A percentile compares a stretch with the other conserved stretches of the same genome.
Conservation (phyloP, 257 asterid species). For the Rhazya stricta region DNA sequence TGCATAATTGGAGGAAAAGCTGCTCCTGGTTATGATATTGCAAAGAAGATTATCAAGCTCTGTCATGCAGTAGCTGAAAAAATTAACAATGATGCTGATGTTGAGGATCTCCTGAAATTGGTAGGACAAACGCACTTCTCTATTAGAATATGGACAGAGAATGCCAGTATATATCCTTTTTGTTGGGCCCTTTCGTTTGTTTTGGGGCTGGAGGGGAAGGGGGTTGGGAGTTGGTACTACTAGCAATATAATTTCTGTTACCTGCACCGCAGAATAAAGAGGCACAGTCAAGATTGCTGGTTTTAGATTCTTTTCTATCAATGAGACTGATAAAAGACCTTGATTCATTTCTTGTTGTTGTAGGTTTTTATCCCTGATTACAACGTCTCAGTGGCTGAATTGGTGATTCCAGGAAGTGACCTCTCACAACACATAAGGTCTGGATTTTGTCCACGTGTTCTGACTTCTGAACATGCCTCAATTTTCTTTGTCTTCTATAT, state of each 20-base stretch:
- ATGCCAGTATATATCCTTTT: neutral
- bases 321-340: neutral
- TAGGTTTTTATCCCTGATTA: conserved; percentile 53
- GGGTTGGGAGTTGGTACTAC: neutral
- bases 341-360: conserved; percentile 15
- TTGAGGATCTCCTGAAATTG: conserved; percentile 51
- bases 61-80: conserved; percentile 52
- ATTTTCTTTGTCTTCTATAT: neutral
- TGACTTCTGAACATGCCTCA: conserved; percentile 2
- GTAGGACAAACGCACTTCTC: conserved; percentile 23
- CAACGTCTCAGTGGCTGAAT: conserved; percentile 48
- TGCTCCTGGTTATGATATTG: conserved; percentile 52
- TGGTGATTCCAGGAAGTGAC: conserved; percentile 51
- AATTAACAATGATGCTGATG: conserved; percentile 38
- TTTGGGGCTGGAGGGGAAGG: neutral
- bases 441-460: neutral
- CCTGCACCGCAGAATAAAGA: neutral
- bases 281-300: neutral
- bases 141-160: neutral
- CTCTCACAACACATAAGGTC: conserved; percentile 55
- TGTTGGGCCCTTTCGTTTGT: neutral
- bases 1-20: conserved; percentile 56
- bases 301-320: conserved; percentile 6
- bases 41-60: conserved; percentile 52
- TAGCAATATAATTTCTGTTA: neutral